Percentiles rank a stretch among this genome's conserved stretches.
Evolutionary conservation across 371 early-diverging fungal species (phyloP).

Genomic region (Encephalitozoon romaleae): DNA sequence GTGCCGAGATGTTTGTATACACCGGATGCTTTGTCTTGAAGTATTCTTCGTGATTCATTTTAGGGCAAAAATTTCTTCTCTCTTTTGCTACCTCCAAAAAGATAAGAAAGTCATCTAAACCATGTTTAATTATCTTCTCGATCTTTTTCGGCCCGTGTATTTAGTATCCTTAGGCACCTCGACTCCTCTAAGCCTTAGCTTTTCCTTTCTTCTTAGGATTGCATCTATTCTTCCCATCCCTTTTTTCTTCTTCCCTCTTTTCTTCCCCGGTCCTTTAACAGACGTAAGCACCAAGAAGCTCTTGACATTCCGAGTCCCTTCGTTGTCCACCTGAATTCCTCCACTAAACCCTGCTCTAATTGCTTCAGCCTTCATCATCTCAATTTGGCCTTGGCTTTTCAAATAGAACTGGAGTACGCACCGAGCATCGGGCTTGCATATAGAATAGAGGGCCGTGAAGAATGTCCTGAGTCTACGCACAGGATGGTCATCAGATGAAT

Average conservation of each 20-base stretch:
- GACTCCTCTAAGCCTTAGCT: not conserved
- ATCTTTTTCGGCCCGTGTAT: not conserved
- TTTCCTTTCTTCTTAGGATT: not conserved
- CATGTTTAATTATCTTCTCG: not conserved
- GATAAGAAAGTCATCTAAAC: not conserved
- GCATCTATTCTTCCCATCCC: not conserved
- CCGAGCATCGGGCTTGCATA: conserved; percentile 73
- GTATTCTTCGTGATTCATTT: conserved; percentile 5
- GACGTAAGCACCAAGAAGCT: conserved; percentile 73
- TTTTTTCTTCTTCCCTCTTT: not conserved
- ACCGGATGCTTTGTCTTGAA: conserved; percentile 10
- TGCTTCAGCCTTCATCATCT: conserved; percentile 75
- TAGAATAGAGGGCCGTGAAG: conserved; percentile 78
- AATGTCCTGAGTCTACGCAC: conserved; percentile 73
- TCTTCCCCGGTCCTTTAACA: not conserved
- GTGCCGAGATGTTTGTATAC: conserved; percentile 34
- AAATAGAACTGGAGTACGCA: conserved; percentile 97
- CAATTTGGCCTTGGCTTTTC: conserved; percentile 81
- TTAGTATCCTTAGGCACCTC: not conserved
- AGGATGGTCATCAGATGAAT: conserved; percentile 72
- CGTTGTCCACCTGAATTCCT: conserved; percentile 87
- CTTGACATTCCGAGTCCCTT: conserved; percentile 86
- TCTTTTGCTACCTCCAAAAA: not conserved
- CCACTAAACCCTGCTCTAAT: conserved; percentile 84
- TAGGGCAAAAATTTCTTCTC: conserved; percentile 13